Evolutionary conservation across 371 early-diverging fungal species (phyloP).

Genomic region (Fennellomyces sp.): DNA sequence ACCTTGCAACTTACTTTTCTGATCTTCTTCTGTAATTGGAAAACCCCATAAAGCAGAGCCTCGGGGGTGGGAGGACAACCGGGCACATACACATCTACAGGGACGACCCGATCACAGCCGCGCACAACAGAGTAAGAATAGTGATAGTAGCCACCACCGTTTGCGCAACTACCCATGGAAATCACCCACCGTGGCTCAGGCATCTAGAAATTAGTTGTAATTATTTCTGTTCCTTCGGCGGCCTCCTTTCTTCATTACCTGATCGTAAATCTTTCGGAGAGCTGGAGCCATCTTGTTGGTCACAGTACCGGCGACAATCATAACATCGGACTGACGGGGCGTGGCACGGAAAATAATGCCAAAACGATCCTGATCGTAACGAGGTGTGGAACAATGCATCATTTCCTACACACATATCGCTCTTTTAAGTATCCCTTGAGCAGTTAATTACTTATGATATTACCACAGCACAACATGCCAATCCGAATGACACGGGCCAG

Average conservation of each 20-base stretch:
- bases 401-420: constrained; percentile 64
- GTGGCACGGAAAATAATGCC: constrained; percentile 98
- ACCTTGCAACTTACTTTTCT: constrained; percentile 54
- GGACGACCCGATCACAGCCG: constrained; percentile 96
- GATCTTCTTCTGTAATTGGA: constrained; percentile 98
- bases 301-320: constrained; percentile 98
- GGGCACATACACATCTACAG: constrained; percentile 96
- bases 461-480: constrained; percentile 95
- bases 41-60: constrained; percentile 94
- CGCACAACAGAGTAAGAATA: constrained; percentile 96
- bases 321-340: constrained; percentile 97
- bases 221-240: not conserved
- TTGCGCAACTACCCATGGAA: constrained; percentile 97
- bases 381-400: constrained; percentile 98
- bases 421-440: not conserved
- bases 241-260: constrained; percentile 47
- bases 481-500: constrained; percentile 98
- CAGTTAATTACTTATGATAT: too few relatives aligned
- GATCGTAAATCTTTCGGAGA: constrained; percentile 94
- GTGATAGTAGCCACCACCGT: constrained; percentile 99
- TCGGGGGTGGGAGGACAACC: constrained; percentile 99
- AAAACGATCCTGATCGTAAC: constrained; percentile 98
- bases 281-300: constrained; percentile 99
- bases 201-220: constrained; percentile 59
- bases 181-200: constrained; percentile 99